Percentiles rank a stretch among this genome's conserved stretches.
Conservation (phyloP, 768 basidiomycete genomes). For the Hirschioporus abietinus region DNA sequence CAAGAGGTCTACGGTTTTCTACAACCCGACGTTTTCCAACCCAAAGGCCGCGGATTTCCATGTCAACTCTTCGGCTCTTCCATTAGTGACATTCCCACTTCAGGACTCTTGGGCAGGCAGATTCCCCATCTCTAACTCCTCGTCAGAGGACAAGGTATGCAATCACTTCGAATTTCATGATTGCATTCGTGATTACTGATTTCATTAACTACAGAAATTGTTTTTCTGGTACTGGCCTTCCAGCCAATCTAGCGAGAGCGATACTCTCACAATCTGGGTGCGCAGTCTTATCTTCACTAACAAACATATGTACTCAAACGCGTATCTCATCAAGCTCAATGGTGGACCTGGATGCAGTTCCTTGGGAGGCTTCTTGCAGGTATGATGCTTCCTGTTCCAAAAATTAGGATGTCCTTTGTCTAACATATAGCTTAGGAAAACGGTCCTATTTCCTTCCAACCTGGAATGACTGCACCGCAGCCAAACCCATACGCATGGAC, state of each 20-base stretch:
- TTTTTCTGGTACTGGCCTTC: constrained; percentile 11
- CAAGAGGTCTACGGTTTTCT: constrained; percentile 2
- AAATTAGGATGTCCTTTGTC: not conserved
- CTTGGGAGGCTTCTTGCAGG: constrained; percentile 2
- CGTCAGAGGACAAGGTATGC: not conserved
- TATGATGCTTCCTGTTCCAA: not conserved
- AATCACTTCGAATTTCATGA: no score
- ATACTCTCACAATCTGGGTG: not conserved
- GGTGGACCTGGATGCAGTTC: constrained; percentile 1
- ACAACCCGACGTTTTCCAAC: constrained; percentile 2
- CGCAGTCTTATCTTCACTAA: not conserved
- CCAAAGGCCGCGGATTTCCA: constrained; percentile 1
- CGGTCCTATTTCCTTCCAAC: constrained; percentile 13
- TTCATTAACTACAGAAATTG: constrained; percentile 4
- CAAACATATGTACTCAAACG: not conserved
- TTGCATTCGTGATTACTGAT: not conserved
- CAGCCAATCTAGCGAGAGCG: not conserved
- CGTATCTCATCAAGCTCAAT: not conserved
- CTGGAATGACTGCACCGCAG: constrained; percentile 6
- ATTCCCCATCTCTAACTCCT: not conserved
- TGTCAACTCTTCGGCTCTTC: constrained; percentile 3
- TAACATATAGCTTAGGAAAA: constrained; percentile 5
- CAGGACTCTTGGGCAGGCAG: constrained; percentile 9
- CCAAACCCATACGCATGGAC: constrained; percentile 11
- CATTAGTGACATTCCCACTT: constrained; percentile 5